These are phyloP conservation scores for Irineochytrium annulatum DNA, from an alignment of 192 early-diverging fungal genomes.

Conservation along the genomic window DNA sequence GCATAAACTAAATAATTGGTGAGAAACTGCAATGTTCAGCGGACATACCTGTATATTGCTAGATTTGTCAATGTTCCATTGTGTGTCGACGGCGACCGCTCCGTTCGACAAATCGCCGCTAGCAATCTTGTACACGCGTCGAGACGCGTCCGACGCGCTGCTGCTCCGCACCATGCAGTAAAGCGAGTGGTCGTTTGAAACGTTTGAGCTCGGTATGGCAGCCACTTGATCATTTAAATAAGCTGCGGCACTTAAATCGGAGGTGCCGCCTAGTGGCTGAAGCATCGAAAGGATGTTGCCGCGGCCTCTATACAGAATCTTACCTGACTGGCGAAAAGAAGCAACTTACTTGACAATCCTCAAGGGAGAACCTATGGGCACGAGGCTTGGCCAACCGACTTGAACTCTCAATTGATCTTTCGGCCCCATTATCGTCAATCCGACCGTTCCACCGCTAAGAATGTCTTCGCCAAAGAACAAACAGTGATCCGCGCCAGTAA, in stretches of 20 bases:
- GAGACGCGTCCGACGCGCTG: neutral
- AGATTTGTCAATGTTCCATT: slow-evolving; percentile 25
- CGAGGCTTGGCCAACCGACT: slow-evolving; percentile 5
- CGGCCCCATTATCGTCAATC: slow-evolving; percentile 11
- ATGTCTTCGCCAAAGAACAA: slow-evolving; percentile 32
- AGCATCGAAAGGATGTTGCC: slow-evolving; percentile 37
- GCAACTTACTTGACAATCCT: slow-evolving; percentile 15
- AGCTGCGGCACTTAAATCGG: too few relatives aligned
- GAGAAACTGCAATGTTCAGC: neutral
- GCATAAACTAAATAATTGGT: neutral
- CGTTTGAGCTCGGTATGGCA: slow-evolving; percentile 5
- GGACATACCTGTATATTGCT: slow-evolving; percentile 29
- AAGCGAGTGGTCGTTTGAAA: slow-evolving; percentile 20
- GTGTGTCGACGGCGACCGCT: slow-evolving; percentile 34
- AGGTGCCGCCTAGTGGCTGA: slow-evolving; percentile 23
- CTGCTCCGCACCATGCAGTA: slow-evolving; percentile 17
- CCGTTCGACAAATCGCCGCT: slow-evolving; percentile 43
- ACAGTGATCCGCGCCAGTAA: slow-evolving; percentile 26
- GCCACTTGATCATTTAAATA: slow-evolving; percentile 19
- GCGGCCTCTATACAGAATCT: slow-evolving; percentile 10
- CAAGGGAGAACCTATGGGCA: slow-evolving; percentile 20
- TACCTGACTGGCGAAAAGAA: neutral
- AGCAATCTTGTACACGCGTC: slow-evolving; percentile 23
- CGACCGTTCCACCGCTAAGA: slow-evolving; percentile 24
- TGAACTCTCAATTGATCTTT: neutral